A percentile compares a stretch with the other conserved stretches of the same genome.
Conservation (phyloP, 352 stramenopile species). For the Pythium apleroticum region DNA sequence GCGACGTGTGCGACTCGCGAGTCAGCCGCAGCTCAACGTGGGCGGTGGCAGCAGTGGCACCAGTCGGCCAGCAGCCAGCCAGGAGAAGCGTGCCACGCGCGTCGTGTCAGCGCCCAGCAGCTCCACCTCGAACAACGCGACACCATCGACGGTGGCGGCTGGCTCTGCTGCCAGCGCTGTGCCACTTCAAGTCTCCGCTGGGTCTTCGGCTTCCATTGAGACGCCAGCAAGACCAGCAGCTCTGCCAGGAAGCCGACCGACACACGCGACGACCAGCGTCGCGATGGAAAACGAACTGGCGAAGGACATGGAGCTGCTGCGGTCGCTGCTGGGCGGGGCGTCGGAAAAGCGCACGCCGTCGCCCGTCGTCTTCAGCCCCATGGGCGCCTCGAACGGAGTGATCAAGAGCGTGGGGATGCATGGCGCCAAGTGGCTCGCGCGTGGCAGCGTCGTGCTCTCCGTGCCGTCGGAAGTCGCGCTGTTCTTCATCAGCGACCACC, state of each 20-base stretch:
- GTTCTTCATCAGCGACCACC: constrained; percentile 61
- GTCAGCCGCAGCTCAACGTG: constrained; percentile 6
- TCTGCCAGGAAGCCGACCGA: neutral
- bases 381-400: constrained; percentile 54
- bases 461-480: constrained; percentile 64
- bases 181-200: neutral
- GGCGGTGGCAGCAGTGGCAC: neutral
- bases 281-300: constrained; percentile 73
- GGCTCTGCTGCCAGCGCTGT: neutral
- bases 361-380: constrained; percentile 53
- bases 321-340: constrained; percentile 47
- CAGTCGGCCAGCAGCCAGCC: neutral
- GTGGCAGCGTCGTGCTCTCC: constrained; percentile 58
- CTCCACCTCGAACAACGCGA: neutral
- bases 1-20: constrained; percentile 13
- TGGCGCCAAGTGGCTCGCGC: constrained; percentile 47
- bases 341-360: constrained; percentile 23
- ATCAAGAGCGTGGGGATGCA: constrained; percentile 58
- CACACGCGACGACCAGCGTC: constrained; percentile 66
- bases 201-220: neutral
- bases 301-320: constrained; percentile 59
- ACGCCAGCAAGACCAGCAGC: neutral
- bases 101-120: constrained; percentile 20
- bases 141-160: neutral
- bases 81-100: constrained; percentile 19